These are phyloP conservation scores for Ustanciosporium gigantosporum DNA, from an alignment of 1,284 basidiomycete species.

Conservation along the genomic window DNA sequence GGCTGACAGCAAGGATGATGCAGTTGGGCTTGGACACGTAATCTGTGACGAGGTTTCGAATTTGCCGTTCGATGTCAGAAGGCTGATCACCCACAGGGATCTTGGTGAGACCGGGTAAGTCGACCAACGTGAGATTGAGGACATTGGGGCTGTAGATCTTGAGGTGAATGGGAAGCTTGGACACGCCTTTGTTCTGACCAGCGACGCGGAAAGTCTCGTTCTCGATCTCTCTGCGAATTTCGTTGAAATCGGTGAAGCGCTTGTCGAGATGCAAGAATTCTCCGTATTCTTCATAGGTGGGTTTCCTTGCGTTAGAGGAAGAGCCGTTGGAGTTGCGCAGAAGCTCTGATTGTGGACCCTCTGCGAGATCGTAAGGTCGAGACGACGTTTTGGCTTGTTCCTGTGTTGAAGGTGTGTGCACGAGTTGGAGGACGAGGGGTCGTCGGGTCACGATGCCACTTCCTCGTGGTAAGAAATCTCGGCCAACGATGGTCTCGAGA, in stretches of 20 bases:
- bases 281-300: conserved; percentile 74
- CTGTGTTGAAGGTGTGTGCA: conserved; percentile 70
- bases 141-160: conserved; percentile 95
- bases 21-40: conserved; percentile 97
- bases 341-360: conserved; percentile 17
- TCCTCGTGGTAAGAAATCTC: conserved; percentile 90
- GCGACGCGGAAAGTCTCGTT: conserved; percentile 96
- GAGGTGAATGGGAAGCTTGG: conserved; percentile 89
- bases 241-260: conserved; percentile 90
- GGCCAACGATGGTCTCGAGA: conserved; percentile 72
- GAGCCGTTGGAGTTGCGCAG: conserved; percentile 13
- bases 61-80: conserved; percentile 93
- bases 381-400: conserved; percentile 20
- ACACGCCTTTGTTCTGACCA: conserved; percentile 98
- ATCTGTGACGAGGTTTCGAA: conserved; percentile 87
- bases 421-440: conserved; percentile 90
- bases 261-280: conserved; percentile 97
- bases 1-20: conserved; percentile 93
- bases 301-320: conserved; percentile 9
- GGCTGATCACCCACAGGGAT: conserved; percentile 67
- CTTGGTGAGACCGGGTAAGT: conserved; percentile 93
- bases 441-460: conserved; percentile 92
- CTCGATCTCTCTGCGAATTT: conserved; percentile 94
- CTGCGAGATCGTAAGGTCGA: conserved; percentile 19
- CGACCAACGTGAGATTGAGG: conserved; percentile 90